phyloP scores from a whole-genome alignment of 768 basidiomycete genomes.

The Clavaria fumosa region DNA sequence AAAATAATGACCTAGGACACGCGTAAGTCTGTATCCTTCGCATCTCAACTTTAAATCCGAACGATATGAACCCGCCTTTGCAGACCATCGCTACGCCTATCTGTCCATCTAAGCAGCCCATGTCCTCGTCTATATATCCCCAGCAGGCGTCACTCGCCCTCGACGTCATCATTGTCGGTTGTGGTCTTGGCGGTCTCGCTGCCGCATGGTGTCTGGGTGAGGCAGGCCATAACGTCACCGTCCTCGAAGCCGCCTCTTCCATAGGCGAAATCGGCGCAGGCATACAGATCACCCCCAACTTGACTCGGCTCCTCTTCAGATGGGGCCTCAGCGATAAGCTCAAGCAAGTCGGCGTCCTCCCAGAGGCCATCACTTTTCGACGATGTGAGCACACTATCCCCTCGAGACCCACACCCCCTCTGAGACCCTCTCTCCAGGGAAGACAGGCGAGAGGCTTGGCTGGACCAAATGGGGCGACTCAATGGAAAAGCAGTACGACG shows the following conservation, averaged over 20 bases:
- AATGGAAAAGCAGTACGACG: conserved; percentile 17
- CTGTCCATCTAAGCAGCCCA: no score
- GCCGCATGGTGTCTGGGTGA: conserved; percentile 30
- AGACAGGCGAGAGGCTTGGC: conserved; percentile 16
- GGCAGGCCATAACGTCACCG: conserved; percentile 32
- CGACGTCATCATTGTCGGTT: conserved; percentile 30
- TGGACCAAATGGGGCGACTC: conserved; percentile 16
- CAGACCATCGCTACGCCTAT: no score
- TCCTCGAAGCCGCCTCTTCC: conserved; percentile 26
- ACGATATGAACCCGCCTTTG: no score
- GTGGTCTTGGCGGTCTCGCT: conserved; percentile 34
- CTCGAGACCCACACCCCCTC: no score
- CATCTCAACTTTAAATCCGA: no score
- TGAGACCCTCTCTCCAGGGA: conserved; percentile 11
- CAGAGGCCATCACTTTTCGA: conserved; percentile 24
- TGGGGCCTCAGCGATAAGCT: conserved; percentile 35
- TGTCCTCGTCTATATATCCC: no score
- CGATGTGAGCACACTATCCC: conserved; percentile 32
- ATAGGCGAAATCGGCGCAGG: conserved; percentile 36
- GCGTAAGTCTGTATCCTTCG: no score
- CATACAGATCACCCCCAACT: conserved; percentile 30
- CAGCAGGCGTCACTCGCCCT: conserved; percentile 7
- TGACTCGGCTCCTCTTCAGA: conserved; percentile 29
- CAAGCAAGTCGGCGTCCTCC: conserved; percentile 22
- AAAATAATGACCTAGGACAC: no score